Percentiles rank a stretch among this genome's conserved stretches.
Evolutionary conservation across 2,329 filamentous ascomycete genomes (phyloP).

Genomic region (Botrytis porri): DNA sequence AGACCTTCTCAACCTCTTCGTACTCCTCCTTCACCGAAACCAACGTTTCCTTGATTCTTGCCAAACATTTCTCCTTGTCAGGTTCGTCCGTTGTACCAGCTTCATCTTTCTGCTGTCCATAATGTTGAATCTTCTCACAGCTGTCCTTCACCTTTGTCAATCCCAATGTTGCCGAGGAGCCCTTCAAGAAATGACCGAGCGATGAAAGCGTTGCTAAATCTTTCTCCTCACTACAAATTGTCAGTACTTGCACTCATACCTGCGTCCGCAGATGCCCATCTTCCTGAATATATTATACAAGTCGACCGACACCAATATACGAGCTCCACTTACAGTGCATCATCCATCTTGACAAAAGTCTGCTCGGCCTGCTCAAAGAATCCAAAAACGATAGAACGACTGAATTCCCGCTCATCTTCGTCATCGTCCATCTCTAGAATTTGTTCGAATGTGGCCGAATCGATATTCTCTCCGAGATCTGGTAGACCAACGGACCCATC

Average conservation of each 20-base stretch:
- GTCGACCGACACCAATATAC: constrained; percentile 26
- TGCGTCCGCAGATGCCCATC: constrained; percentile 10
- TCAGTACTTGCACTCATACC: constrained; percentile 9
- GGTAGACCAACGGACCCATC: constrained; percentile 37
- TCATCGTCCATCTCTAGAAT: constrained; percentile 99
- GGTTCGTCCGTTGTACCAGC: constrained; percentile 65
- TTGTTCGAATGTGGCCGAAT: constrained; percentile 79
- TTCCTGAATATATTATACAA: background rate
- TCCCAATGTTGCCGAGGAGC: constrained; percentile 90
- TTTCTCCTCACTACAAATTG: constrained; percentile 53
- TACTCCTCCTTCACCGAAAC: constrained; percentile 74
- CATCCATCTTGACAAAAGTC: constrained; percentile 84
- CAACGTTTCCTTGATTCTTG: constrained; percentile 68
- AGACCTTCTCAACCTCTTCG: constrained; percentile 63
- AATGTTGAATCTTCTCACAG: constrained; percentile 96
- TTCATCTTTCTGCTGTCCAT: constrained; percentile 77
- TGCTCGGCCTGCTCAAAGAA: constrained; percentile 90
- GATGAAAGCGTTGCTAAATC: constrained; percentile 74
- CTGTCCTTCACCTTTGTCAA: constrained; percentile 86
- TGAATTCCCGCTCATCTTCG: constrained; percentile 81
- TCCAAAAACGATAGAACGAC: constrained; percentile 79
- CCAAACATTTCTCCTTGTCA: constrained; percentile 65
- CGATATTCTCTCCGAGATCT: constrained; percentile 73
- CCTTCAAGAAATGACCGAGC: constrained; percentile 94
- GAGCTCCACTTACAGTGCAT: constrained; percentile 65